phyloP scores from a whole-genome alignment of 139 green algal species.

The Picochlorum sp. region DNA sequence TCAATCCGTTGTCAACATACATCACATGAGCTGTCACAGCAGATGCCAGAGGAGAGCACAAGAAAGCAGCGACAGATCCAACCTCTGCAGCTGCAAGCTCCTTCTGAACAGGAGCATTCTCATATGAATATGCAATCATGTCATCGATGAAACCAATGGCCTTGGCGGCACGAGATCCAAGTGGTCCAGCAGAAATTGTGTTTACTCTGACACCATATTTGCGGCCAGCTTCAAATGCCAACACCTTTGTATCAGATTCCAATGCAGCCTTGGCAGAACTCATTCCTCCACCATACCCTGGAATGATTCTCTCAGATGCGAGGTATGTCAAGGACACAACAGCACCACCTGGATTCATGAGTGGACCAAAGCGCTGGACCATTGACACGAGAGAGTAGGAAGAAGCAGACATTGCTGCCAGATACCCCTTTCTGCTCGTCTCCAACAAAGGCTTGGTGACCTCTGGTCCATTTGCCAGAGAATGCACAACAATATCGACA shows the following conservation, averaged over 20 bases:
- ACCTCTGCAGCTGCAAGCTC: slow-evolving; percentile 77
- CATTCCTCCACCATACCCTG: slow-evolving; percentile 98
- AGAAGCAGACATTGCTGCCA: slow-evolving; percentile 92
- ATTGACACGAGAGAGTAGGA: slow-evolving; percentile 94
- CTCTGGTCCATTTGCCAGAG: slow-evolving; percentile 96
- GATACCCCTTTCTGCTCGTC: slow-evolving; percentile 87
- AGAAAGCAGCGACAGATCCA: slow-evolving; percentile 79
- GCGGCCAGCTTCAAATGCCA: slow-evolving; percentile 93
- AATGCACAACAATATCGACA: slow-evolving; percentile 97
- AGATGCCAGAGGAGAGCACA: slow-evolving; percentile 84
- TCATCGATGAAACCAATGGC: slow-evolving; percentile 99
- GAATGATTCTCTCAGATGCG: slow-evolving; percentile 83
- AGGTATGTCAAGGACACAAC: slow-evolving; percentile 95
- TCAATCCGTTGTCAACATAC: slow-evolving; percentile 70
- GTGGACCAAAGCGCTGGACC: slow-evolving; percentile 56
- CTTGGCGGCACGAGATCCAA: slow-evolving; percentile 89
- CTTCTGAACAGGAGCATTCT: slow-evolving; percentile 93
- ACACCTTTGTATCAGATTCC: slow-evolving; percentile 91
- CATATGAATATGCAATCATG: slow-evolving; percentile 94
- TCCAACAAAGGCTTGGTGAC: slow-evolving; percentile 94
- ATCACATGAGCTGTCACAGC: slow-evolving; percentile 64
- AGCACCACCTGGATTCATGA: slow-evolving; percentile 67
- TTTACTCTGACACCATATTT: slow-evolving; percentile 81
- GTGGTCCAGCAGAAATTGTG: slow-evolving; percentile 83
- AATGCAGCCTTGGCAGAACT: slow-evolving; percentile 91